Base-by-base conservation (phyloP, 371 early-diverging fungal species). In the Globomyces sp. region DNA sequence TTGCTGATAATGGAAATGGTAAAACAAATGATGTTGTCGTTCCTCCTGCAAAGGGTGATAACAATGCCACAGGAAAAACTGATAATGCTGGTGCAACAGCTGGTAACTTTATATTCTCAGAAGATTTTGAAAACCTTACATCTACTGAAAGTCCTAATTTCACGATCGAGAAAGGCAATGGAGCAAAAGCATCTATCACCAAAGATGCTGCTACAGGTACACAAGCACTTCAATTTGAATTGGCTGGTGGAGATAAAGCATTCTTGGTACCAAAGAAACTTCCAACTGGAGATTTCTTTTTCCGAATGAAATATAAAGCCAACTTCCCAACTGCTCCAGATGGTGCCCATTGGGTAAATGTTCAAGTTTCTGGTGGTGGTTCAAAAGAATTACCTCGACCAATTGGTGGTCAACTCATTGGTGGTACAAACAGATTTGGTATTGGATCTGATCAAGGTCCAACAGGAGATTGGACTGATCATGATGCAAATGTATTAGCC, bases 211-310 rank as follows among this genome's bases (percentile, higher is more conserved):
- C 52, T 8, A 51, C 11, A 24, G 52, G 52, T 24, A 51, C 11
- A 11, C 11, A 51, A 51, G 52, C 52, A 51, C 11, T 51, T 11
- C 11, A 51, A 13, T 13, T 51, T 5, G 52, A 51, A 5, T 24
- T 51, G 5, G 52, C 11, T 24, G 11, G 24, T 6, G 34, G 34
- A 5, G 52, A 34, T 51, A 34, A 5, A 24, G 52, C 52, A 5
- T 51, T 51, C 34, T 34, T 51, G 4, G 52, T 3, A 24, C 52
- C 52, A 11, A 51, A 51, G 5, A 51, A 13, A 5, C 52, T 34
- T 51, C 11, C 6, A 51, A 51, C 11, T 51, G 52, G 52, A 5
- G 52, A 51, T 51, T 51, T 51, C 52, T 51, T 51, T 51, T 11
- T 11, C 13, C 11, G 52, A 51, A 24, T 51, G 5, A 51, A 34